These are phyloP conservation scores for Somion occarium DNA, from an alignment of 1,284 basidiomycete genomes.

Conservation along the genomic window DNA sequence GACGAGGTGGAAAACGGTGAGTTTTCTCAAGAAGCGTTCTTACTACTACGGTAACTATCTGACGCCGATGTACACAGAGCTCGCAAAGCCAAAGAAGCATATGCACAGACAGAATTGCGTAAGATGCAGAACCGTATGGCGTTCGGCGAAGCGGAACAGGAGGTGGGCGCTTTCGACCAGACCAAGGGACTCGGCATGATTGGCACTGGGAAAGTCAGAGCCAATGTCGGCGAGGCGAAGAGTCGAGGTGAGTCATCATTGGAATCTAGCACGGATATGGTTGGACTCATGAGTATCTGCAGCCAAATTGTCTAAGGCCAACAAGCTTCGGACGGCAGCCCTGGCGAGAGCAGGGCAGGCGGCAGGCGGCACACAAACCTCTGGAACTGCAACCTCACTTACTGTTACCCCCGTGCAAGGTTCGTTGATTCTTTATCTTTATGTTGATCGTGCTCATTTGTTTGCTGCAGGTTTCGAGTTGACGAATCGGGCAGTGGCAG, in stretches of 20 bases:
- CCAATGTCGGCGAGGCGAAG: slow-evolving; percentile 80
- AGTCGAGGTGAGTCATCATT: slow-evolving; percentile 84
- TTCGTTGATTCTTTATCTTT: slow-evolving; percentile 26
- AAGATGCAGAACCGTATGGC: slow-evolving; percentile 97
- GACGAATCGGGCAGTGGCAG: slow-evolving; percentile 75
- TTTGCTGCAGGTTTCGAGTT: slow-evolving; percentile 71
- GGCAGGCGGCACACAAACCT: slow-evolving; percentile 49
- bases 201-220: slow-evolving; percentile 87
- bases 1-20: slow-evolving; percentile 90
- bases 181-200: slow-evolving; percentile 98
- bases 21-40: too few species aligned
- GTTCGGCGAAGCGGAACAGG: slow-evolving; percentile 95
- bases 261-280: too few species aligned
- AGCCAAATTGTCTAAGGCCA: slow-evolving; percentile 97
- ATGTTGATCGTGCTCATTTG: not conserved
- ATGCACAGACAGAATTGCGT: slow-evolving; percentile 93
- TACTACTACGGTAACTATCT: not conserved
- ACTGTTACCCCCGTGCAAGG: slow-evolving; percentile 97
- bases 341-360: slow-evolving; percentile 69
- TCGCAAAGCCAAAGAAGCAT: slow-evolving; percentile 94
- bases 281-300: slow-evolving; percentile 13
- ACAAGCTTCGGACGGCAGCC: slow-evolving; percentile 85
- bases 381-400: slow-evolving; percentile 88
- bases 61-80: slow-evolving; percentile 48
- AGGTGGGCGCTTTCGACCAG: slow-evolving; percentile 95